These are phyloP conservation scores for Fusarium oligoseptatum DNA, from an alignment of 2,329 filamentous ascomycete genomes.

Conservation along the genomic window DNA sequence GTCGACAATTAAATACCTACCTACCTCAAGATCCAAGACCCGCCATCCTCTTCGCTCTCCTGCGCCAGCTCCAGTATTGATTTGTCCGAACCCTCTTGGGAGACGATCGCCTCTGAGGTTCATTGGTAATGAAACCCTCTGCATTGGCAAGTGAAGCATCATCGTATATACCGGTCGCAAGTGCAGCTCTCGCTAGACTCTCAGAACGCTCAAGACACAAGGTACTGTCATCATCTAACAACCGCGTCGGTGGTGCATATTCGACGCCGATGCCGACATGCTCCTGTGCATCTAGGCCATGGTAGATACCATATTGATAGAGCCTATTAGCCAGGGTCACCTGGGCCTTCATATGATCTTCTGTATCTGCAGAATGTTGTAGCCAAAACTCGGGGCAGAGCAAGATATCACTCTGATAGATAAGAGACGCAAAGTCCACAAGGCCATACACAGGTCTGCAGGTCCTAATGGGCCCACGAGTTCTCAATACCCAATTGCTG, in stretches of 20 bases:
- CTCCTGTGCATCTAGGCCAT: not conserved
- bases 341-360: not conserved
- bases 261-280: not conserved
- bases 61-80: not conserved
- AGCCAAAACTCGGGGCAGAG: not conserved
- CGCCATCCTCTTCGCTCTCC: not conserved
- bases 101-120: not conserved
- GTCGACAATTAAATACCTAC: no score
- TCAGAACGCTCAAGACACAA: not conserved
- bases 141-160: not conserved
- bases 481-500: not conserved
- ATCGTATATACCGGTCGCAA: not conserved
- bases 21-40: not conserved
- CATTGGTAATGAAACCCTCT: not conserved
- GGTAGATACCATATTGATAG: not conserved
- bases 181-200: not conserved
- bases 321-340: not conserved
- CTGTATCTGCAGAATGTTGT: not conserved
- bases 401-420: not conserved
- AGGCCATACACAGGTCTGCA: not conserved
- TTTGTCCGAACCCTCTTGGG: not conserved
- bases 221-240: not conserved
- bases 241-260: not conserved
- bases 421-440: not conserved
- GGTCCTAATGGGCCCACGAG: not conserved